Evolutionary conservation across 176 grass and related monocot species (phyloP).

Genomic region (Bothriochloa decipiens): DNA sequence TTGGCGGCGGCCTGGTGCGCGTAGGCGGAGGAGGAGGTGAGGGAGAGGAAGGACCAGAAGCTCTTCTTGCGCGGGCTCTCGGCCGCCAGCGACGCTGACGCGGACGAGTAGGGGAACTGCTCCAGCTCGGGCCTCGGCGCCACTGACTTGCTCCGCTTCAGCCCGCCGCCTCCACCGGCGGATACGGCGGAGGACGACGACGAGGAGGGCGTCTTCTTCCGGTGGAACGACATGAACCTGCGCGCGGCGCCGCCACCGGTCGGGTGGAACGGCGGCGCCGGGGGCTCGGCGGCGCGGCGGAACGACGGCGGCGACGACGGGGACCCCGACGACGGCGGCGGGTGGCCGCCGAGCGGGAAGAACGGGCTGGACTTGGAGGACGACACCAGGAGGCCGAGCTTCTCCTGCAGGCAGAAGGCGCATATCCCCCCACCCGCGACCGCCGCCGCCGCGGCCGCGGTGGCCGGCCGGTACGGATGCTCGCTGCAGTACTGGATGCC

Average conservation of each 20-base stretch:
- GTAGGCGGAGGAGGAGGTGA: slow-evolving; percentile 52
- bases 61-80: slow-evolving; percentile 93
- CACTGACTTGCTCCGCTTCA: slow-evolving; percentile 82
- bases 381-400: slow-evolving; percentile 74
- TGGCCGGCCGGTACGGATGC: slow-evolving; percentile 61
- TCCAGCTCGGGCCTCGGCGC: slow-evolving; percentile 56
- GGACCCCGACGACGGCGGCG: slow-evolving; percentile 55
- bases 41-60: slow-evolving; percentile 92
- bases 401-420: slow-evolving; percentile 84
- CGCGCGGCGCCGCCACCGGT: background rate
- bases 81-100: slow-evolving; percentile 37
- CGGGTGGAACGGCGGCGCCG: slow-evolving; percentile 10
- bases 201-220: slow-evolving; percentile 35
- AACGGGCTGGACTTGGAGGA: slow-evolving; percentile 70
- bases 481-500: slow-evolving; percentile 72
- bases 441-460: slow-evolving; percentile 16
- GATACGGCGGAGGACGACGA: background rate
- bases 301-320: slow-evolving; percentile 71
- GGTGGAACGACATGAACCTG: slow-evolving; percentile 44
- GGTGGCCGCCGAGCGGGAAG: slow-evolving; percentile 67
- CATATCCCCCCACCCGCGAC: slow-evolving; percentile 62
- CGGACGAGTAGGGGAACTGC: slow-evolving; percentile 32
- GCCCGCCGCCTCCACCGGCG: slow-evolving; percentile 26
- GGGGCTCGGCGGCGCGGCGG: slow-evolving; percentile 37
- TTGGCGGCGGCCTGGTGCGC: slow-evolving; percentile 28